phyloP scores from a whole-genome alignment of 2,329 filamentous ascomycete species.

The Penicillium sp. region DNA sequence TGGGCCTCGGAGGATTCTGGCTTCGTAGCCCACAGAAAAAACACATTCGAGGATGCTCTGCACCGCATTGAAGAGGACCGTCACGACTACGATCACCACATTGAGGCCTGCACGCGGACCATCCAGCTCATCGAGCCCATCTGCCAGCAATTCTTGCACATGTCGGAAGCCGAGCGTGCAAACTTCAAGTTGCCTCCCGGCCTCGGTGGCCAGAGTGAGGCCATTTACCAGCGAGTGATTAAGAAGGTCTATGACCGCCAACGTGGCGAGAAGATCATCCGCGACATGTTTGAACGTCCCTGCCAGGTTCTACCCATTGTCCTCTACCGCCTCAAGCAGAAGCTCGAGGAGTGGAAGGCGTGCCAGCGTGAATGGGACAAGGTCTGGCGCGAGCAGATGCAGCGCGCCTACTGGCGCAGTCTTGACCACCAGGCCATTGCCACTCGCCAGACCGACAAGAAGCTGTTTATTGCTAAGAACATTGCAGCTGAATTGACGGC shows the following conservation, averaged over 20 bases:
- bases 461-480: constrained; percentile 85
- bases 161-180: constrained; percentile 71
- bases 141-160: constrained; percentile 82
- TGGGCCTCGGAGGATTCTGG: constrained; percentile 98
- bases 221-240: constrained; percentile 94
- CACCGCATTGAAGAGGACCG: constrained; percentile 97
- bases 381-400: constrained; percentile 95
- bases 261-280: constrained; percentile 79
- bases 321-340: constrained; percentile 86
- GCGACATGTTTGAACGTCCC: constrained; percentile 80
- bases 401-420: constrained; percentile 92
- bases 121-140: constrained; percentile 96
- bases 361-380: constrained; percentile 98
- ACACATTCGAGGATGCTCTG: constrained; percentile 88
- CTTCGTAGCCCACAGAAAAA: constrained; percentile 97
- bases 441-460: constrained; percentile 86
- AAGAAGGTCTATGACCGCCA: constrained; percentile 96
- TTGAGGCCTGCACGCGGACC: constrained; percentile 90
- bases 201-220: constrained; percentile 89
- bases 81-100: constrained; percentile 98
- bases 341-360: constrained; percentile 96
- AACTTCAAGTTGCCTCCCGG: constrained; percentile 78
- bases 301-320: constrained; percentile 87
- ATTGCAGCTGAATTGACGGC: constrained; percentile 89
- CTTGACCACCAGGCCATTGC: constrained; percentile 95